Base-by-base conservation (phyloP, 441 rosid genomes). In the Populus trichocarpa region DNA sequence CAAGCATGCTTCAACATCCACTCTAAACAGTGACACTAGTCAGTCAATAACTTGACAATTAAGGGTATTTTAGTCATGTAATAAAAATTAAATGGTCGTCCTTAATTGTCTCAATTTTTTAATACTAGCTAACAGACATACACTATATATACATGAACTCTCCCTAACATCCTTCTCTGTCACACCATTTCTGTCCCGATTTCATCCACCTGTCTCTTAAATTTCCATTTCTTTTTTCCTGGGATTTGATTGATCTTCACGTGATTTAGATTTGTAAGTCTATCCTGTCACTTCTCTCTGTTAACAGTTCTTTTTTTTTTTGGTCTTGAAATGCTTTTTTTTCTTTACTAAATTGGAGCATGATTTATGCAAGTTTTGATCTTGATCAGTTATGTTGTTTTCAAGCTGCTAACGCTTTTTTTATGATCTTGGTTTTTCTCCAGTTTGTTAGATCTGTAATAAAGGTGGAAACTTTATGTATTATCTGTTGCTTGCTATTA, bases 221-320 rank as follows among this genome's bases (percentile, higher is more conserved):
- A 22, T 70, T 38, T 23, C 1, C 50, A 33, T 33, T 72, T 6
- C 26, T 9, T 2, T 5, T 28, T 40, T 3, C 50, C 35, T 25
- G 71, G 75, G 75, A 46, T 63, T 76, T 50, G 73, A 25, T 69
- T 67, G 32, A 26, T 67, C 69, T 71, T 66, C 26, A 81, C 77
- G 81, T 78, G 75, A 74, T 70, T 83, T 84, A 13, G n/a, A 2
- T 46, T 72, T 79, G 91, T 86, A 78, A 81, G 86, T 84, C 8
- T 67, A 69, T 66, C 4, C 32, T 69, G 57, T 46, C 35, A 16
- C 68, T 66, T 70, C 32, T 18, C 23, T 33, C 8, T 69, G 38
- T 11, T 40, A 40, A 40, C 50, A 40, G 50, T 3, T 46, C 2
- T 14, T 1, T 46, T 4, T 3, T 42, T 42, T 13, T 46, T 13